Evolutionary conservation across 306 rosid genomes (phyloP).

Genomic region (Herpetospermum pedunculosum): DNA sequence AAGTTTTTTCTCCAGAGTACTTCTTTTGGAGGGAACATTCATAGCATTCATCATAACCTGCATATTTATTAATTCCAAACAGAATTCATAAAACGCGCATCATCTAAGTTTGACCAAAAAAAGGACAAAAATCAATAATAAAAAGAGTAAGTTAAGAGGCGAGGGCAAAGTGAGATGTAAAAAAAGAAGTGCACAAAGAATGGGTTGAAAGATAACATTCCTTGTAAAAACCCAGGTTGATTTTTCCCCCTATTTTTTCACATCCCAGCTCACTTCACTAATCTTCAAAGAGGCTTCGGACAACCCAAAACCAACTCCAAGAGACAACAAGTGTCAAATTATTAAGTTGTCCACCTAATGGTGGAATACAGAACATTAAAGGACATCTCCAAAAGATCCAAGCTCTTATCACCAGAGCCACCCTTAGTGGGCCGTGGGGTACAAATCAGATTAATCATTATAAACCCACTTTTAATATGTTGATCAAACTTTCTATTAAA

Average conservation of each 20-base stretch:
- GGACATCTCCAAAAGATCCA: neutral
- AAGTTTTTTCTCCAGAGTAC: conserved; percentile 92
- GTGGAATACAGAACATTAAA: neutral
- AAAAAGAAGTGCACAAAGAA: neutral
- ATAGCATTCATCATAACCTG: conserved; percentile 99
- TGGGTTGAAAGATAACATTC: neutral
- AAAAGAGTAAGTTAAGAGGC: neutral
- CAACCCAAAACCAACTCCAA: neutral
- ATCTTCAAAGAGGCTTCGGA: neutral
- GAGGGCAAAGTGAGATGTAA: neutral
- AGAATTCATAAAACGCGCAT: neutral
- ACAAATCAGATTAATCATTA: neutral
- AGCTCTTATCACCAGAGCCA: neutral
- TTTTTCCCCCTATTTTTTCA: neutral
- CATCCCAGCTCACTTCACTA: neutral
- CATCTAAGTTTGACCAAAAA: neutral
- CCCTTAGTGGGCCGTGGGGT: neutral
- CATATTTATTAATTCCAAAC: conserved; percentile 22
- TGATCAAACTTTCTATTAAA: neutral
- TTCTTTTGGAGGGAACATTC: conserved; percentile 98
- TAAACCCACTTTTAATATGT: neutral
- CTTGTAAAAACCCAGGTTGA: neutral
- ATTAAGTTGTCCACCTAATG: neutral
- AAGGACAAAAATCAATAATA: neutral
- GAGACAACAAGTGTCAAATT: neutral